A percentile compares a stretch with the other conserved stretches of the same genome.
Evolutionary conservation across 2,329 filamentous ascomycete species (phyloP).

Genomic region (Neonectria neomacrospora): DNA sequence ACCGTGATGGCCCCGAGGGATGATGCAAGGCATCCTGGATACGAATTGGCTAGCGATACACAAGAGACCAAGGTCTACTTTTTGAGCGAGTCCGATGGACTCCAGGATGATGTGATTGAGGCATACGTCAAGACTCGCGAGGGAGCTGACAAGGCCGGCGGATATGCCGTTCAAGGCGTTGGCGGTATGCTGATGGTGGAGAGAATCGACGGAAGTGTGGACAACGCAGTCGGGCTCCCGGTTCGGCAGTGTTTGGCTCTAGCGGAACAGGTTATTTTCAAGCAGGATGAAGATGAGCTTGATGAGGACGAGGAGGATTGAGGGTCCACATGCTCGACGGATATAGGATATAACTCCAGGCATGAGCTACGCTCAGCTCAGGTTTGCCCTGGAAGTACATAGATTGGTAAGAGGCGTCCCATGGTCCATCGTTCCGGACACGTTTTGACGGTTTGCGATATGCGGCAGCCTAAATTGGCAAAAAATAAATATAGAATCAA

Average conservation of each 20-base stretch:
- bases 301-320: constrained; percentile 59
- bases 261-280: constrained; percentile 88
- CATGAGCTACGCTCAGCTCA: neutral
- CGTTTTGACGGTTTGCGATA: neutral
- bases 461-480: neutral
- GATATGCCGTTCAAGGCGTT: constrained; percentile 92
- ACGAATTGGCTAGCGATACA: constrained; percentile 81
- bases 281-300: constrained; percentile 73
- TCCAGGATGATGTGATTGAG: constrained; percentile 83
- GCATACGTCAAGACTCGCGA: constrained; percentile 85
- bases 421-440: constrained; percentile 2
- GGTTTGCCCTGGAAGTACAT: neutral
- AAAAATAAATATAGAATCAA: neutral
- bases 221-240: constrained; percentile 94
- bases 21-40: constrained; percentile 85
- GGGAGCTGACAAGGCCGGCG: constrained; percentile 94
- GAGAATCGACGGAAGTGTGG: constrained; percentile 86
- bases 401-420: constrained; percentile 3
- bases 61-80: constrained; percentile 96
- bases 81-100: constrained; percentile 68
- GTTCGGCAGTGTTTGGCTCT: constrained; percentile 80
- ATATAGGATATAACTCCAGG: neutral
- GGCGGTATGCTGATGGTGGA: constrained; percentile 89
- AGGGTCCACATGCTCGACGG: constrained; percentile 26
- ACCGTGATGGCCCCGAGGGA: constrained; percentile 84